These are phyloP conservation scores for Aspergillus intermedius DNA, from an alignment of 2,329 filamentous ascomycete species.

Conservation along the genomic window DNA sequence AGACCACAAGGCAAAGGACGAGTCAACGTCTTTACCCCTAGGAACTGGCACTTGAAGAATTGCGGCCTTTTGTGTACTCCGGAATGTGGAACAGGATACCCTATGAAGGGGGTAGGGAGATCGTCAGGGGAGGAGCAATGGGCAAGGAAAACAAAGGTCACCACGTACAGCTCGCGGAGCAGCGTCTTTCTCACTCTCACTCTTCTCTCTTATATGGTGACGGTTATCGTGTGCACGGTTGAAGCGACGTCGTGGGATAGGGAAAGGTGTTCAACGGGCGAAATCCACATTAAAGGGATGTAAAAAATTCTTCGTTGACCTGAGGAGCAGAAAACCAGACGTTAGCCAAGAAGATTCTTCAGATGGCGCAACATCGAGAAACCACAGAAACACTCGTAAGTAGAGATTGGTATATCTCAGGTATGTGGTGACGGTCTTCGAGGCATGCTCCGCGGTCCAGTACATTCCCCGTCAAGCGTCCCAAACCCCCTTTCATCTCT, in stretches of 20 bases:
- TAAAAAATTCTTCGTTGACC: slow-evolving; percentile 14
- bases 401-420: slow-evolving; percentile 3
- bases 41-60: slow-evolving; percentile 25
- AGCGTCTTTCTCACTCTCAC: slow-evolving; percentile 14
- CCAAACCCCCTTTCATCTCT: slow-evolving; percentile 10
- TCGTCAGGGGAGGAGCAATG: slow-evolving; percentile 30
- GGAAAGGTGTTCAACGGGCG: slow-evolving; percentile 17
- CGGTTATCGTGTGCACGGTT: slow-evolving; percentile 21
- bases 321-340: slow-evolving; percentile 4
- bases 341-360: slow-evolving; percentile 10
- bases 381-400: neutral
- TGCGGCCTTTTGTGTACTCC: slow-evolving; percentile 26
- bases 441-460: slow-evolving; percentile 12
- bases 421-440: slow-evolving; percentile 11
- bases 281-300: slow-evolving; percentile 23
- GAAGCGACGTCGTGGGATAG: slow-evolving; percentile 14
- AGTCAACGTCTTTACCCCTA: slow-evolving; percentile 43
- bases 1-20: slow-evolving; percentile 37
- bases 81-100: slow-evolving; percentile 35
- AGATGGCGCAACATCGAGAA: neutral
- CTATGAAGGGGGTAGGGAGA: slow-evolving; percentile 33
- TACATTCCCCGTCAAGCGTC: slow-evolving; percentile 9
- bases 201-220: slow-evolving; percentile 3
- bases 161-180: slow-evolving; percentile 30
- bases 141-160: slow-evolving; percentile 23